Percentiles rank a stretch among this genome's conserved stretches.
Evolutionary conservation across 1,284 basidiomycete species (phyloP).

Genomic region (Austroboletus rostrupii): DNA sequence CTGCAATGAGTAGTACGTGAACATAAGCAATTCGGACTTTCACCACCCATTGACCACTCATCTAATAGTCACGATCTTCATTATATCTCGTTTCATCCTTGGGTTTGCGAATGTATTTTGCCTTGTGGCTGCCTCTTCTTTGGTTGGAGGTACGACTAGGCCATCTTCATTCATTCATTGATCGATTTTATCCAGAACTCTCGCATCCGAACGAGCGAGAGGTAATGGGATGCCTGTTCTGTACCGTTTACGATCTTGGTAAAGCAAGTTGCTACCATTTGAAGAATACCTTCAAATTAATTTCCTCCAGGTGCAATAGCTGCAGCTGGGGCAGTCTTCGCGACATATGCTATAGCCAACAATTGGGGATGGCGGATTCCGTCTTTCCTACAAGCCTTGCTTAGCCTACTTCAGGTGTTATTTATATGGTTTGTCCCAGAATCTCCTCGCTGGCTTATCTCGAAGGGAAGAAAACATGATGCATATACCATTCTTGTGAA

Average conservation of each 20-base stretch:
- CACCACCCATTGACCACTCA: background rate
- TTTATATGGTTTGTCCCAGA: conserved; percentile 53
- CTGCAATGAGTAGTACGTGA: background rate
- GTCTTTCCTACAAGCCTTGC: conserved; percentile 43
- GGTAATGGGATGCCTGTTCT: conserved; percentile 9
- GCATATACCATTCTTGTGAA: conserved; percentile 14
- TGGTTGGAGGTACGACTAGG: conserved; percentile 13
- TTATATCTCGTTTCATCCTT: conserved; percentile 17
- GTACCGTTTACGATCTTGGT: conserved; percentile 9
- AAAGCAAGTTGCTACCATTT: background rate
- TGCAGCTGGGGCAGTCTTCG: conserved; percentile 36
- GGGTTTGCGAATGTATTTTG: conserved; percentile 9
- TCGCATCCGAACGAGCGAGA: conserved; percentile 20
- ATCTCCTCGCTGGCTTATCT: conserved; percentile 58
- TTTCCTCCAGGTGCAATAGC: conserved; percentile 7
- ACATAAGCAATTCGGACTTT: background rate
- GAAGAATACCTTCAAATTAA: background rate
- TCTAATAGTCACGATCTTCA: conserved; percentile 12
- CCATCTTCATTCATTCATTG: background rate
- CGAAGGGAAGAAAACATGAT: conserved; percentile 46
- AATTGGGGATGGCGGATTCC: conserved; percentile 40
- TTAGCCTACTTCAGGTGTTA: conserved; percentile 46
- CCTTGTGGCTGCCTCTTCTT: conserved; percentile 14
- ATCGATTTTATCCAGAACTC: conserved; percentile 4
- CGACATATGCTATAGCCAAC: conserved; percentile 44